Conservation (phyloP, 1,284 basidiomycete species). For the Entoloma clypeatum region DNA sequence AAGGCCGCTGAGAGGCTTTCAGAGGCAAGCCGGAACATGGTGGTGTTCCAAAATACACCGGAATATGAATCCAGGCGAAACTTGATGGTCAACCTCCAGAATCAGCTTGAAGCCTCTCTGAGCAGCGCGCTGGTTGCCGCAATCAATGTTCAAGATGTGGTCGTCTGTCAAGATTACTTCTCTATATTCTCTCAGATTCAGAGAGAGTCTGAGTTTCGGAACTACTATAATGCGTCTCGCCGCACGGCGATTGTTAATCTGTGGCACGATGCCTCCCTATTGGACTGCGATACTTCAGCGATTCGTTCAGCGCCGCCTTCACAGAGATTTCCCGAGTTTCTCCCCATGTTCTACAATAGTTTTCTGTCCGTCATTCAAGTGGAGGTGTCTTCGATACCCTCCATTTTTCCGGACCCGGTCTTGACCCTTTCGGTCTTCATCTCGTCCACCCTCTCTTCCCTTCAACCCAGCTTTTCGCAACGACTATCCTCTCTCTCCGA, state of each 20-base stretch:
- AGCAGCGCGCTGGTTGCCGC: constrained; percentile 83
- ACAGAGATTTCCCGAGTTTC: constrained; percentile 57
- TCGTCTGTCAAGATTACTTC: constrained; percentile 74
- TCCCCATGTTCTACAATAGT: constrained; percentile 69
- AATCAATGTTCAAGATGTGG: constrained; percentile 71
- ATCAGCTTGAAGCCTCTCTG: constrained; percentile 87
- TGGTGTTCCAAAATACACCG: constrained; percentile 84
- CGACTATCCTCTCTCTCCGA: constrained; percentile 67
- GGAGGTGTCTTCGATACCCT: constrained; percentile 72
- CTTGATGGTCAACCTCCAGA: constrained; percentile 86
- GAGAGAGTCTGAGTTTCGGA: constrained; percentile 84
- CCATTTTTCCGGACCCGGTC: constrained; percentile 79
- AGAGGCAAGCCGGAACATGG: constrained; percentile 83
- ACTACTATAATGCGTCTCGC: constrained; percentile 88
- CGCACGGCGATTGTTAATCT: constrained; percentile 57
- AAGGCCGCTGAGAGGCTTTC: constrained; percentile 87
- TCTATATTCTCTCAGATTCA: constrained; percentile 87
- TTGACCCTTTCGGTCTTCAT: constrained; percentile 76
- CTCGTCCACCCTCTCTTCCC: constrained; percentile 70
- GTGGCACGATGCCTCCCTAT: constrained; percentile 61
- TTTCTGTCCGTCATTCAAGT: constrained; percentile 63
- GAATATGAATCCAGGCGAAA: constrained; percentile 84
- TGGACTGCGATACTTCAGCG: constrained; percentile 42
- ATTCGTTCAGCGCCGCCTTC: constrained; percentile 22
- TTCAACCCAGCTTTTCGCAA: constrained; percentile 78